Evolutionary conservation across 2,329 filamentous ascomycete species (phyloP).

Genomic region (Aspergillus fructus): DNA sequence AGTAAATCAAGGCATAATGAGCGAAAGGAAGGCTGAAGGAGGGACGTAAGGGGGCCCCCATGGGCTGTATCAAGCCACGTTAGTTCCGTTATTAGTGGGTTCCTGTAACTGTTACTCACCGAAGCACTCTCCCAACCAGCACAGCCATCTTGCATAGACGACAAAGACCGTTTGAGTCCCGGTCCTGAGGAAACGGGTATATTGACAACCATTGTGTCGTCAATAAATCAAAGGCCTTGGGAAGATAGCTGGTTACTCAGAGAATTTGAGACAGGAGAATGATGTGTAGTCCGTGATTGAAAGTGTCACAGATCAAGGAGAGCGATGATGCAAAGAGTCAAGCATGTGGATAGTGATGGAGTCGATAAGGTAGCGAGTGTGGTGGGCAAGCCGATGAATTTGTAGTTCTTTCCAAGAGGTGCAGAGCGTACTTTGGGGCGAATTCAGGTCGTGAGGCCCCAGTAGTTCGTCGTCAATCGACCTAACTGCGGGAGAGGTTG

Average conservation of each 20-base stretch:
- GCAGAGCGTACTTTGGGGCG: neutral
- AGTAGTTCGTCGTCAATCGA: neutral
- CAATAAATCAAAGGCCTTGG: neutral
- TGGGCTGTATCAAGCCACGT: constrained; percentile 22
- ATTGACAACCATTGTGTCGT: constrained; percentile 29
- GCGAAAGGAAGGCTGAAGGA: constrained; percentile 29
- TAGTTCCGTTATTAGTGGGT: neutral
- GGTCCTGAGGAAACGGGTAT: constrained; percentile 21
- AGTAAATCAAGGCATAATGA: constrained; percentile 39
- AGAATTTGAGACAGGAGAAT: neutral
- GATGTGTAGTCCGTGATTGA: neutral
- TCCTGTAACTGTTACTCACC: constrained; percentile 20
- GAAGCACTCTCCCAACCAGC: constrained; percentile 31
- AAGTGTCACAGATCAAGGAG: neutral
- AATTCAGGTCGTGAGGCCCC: neutral
- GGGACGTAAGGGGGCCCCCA: constrained; percentile 26
- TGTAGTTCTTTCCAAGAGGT: neutral
- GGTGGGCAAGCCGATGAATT: constrained; percentile 1
- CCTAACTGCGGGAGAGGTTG: neutral
- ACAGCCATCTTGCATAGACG: constrained; percentile 27
- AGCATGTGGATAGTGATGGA: neutral
- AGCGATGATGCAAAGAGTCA: neutral
- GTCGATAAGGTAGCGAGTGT: neutral
- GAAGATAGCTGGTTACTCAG: no score
- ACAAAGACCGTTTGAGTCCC: constrained; percentile 32